Base-by-base conservation (phyloP, 225 moss, liverwort and hornwort species). In the Physcomitrellopsis africana region DNA sequence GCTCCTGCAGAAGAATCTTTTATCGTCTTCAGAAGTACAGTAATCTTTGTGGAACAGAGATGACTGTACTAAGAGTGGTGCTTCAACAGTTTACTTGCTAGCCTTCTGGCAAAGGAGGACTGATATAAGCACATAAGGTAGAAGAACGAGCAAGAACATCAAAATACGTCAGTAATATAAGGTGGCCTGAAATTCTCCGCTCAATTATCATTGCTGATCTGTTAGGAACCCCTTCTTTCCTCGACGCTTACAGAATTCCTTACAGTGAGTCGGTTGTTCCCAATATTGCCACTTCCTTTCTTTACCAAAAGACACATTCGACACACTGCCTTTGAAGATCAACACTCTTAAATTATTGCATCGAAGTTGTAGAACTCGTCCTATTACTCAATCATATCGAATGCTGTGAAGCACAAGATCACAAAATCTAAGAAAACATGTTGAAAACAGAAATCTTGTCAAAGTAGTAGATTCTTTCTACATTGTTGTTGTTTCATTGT, bases 21-120 rank as follows among this genome's bases (percentile, higher is more conserved):
- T n/a, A n/a, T n/a, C n/a, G n/a, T n/a, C 91, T 95, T 95, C 55
- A 96, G 86, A 51, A 96, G 93, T 63, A 96, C 93, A 68, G 72
- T 96, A 93, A 60, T 92, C 92, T 46, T 96, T 87, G 55, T 96
- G 93, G 14, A 96, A n/a, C 85, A 60, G 90, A 96, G 68, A 93
- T 85, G n/a, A n/a, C n/a, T 81, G 92, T 95, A 19, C 89, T 85
- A 43, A 93, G 81, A 69, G 89, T 82, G 60, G 87, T 93, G 78
- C 75, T 81, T 72, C 75, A 86, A 74, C 90, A 86, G 69, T 70
- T 86, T 51, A 69, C 77, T 47, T 69, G 22, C 52, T 77, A 64
- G 41, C 81, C 83, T 48, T 76, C 56, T 60, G 92, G 92, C 78
- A 91, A 82, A 7, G 84, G 87, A 27, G 86, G 85, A 75, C 91